Percentiles rank a stretch among this genome's conserved stretches.
phyloP scores from a whole-genome alignment of 202 grass and related monocot genomes.

The Alloteropsis angusta region DNA sequence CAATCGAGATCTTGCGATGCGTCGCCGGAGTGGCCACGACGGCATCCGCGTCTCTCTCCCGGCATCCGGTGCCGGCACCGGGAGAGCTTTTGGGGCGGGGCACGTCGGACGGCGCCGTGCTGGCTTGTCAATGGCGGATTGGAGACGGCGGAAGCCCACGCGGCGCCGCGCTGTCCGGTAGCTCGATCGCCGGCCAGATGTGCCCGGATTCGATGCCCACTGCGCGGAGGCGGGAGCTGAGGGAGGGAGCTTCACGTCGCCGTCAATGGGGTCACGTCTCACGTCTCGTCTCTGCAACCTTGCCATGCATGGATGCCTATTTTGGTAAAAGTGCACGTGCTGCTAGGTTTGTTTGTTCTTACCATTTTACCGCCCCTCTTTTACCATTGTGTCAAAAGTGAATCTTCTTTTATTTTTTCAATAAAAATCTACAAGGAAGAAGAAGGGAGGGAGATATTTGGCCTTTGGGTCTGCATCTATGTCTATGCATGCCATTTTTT shows the following conservation, averaged over 20 bases:
- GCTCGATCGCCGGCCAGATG: not conserved
- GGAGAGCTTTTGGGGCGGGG: not conserved
- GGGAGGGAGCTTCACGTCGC: not conserved
- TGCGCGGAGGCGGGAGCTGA: no score
- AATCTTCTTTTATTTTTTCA: not conserved
- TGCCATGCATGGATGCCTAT: not conserved
- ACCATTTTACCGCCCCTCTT: not conserved
- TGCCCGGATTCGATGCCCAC: not conserved
- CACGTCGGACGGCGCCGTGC: not conserved
- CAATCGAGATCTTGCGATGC: not conserved
- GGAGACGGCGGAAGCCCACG: not conserved
- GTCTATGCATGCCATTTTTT: not conserved
- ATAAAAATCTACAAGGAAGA: not conserved
- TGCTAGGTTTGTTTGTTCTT: not conserved
- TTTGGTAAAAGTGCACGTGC: not conserved
- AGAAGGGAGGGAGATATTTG: not conserved
- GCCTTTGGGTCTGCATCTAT: not conserved
- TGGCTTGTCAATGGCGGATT: constrained; percentile 28
- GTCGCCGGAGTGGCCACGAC: not conserved
- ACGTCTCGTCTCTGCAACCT: not conserved
- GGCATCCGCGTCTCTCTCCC: not conserved
- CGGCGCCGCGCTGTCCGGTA: not conserved
- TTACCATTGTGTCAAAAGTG: not conserved
- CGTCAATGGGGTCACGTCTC: not conserved
- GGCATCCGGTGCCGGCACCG: not conserved